Evolutionary conservation across 352 stramenopile genomes (phyloP).

Genomic region (Phytopythium ostracodes): DNA sequence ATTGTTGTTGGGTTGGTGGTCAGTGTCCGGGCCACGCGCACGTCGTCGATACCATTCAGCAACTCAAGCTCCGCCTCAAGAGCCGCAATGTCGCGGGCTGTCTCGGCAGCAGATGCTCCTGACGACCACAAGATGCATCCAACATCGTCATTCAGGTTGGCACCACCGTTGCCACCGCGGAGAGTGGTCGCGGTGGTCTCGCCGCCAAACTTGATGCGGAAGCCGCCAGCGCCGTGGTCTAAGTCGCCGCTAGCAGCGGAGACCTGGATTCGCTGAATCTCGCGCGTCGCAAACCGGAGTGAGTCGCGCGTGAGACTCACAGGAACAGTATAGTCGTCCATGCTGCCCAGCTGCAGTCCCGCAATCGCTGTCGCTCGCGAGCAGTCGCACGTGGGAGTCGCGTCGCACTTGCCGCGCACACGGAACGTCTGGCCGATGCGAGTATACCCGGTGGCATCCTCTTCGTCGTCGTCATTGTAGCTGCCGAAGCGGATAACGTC

Average conservation of each 20-base stretch:
- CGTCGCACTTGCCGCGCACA: constrained; percentile 55
- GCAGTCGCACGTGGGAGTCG: constrained; percentile 40
- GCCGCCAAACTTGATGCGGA: constrained; percentile 87
- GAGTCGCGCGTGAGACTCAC: constrained; percentile 42
- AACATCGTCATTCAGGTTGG: constrained; percentile 70
- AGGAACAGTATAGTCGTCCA: constrained; percentile 29
- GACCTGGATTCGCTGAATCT: constrained; percentile 70
- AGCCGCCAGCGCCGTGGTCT: constrained; percentile 66
- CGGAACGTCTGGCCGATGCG: constrained; percentile 36
- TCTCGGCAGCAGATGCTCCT: constrained; percentile 31
- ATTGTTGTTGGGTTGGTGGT: constrained; percentile 48
- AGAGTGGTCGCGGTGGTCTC: constrained; percentile 85
- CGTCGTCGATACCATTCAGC: constrained; percentile 64
- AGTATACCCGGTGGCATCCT: background rate
- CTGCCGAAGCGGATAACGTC: constrained; percentile 68
- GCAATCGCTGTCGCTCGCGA: constrained; percentile 12
- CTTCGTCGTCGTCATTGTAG: constrained; percentile 13
- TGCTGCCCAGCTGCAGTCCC: constrained; percentile 39
- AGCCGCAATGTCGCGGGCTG: constrained; percentile 35
- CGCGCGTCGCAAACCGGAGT: constrained; percentile 39
- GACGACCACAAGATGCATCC: constrained; percentile 79
- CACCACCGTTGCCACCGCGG: constrained; percentile 59
- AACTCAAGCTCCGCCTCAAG: constrained; percentile 67
- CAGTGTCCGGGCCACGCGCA: constrained; percentile 54
- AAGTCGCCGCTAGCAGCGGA: constrained; percentile 26